These are phyloP conservation scores for Lathyrus tuberosus DNA, from an alignment of 306 rosid genomes.

Conservation along the genomic window DNA sequence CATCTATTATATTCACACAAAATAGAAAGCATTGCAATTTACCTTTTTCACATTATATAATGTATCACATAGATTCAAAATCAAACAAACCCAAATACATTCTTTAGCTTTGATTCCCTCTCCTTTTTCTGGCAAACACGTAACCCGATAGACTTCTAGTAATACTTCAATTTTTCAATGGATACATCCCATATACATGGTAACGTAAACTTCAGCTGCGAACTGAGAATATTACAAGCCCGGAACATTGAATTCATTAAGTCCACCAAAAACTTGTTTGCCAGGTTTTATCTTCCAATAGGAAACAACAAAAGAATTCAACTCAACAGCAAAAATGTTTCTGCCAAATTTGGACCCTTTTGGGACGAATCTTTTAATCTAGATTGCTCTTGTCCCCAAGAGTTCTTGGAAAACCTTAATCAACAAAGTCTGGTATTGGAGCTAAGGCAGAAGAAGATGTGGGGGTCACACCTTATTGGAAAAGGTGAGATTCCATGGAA, in stretches of 20 bases:
- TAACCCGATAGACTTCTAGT: not conserved
- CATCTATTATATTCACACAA: too few relatives aligned
- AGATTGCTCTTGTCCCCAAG: slow-evolving; percentile 62
- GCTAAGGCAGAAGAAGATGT: slow-evolving; percentile 57
- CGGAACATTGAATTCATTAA: slow-evolving; percentile 38
- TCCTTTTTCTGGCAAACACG: not conserved
- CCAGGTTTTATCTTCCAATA: slow-evolving; percentile 59
- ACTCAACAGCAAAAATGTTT: slow-evolving; percentile 53
- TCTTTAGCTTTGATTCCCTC: not conserved
- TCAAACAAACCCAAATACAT: slow-evolving; percentile 19
- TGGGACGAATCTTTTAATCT: slow-evolving; percentile 74
- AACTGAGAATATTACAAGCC: slow-evolving; percentile 64
- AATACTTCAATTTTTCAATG: slow-evolving; percentile 40
- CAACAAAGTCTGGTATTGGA: slow-evolving; percentile 66
- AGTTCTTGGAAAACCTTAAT: slow-evolving; percentile 52
- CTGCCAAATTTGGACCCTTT: slow-evolving; percentile 44
- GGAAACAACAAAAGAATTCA: slow-evolving; percentile 51
- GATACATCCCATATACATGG: too few relatives aligned
- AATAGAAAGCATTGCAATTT: slow-evolving; percentile 26
- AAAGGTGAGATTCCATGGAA: slow-evolving; percentile 74
- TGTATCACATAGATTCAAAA: slow-evolving; percentile 26
- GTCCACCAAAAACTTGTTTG: slow-evolving; percentile 46
- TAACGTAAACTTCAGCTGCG: slow-evolving; percentile 55
- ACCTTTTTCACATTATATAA: slow-evolving; percentile 34
- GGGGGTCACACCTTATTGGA: slow-evolving; percentile 66